phyloP scores from a whole-genome alignment of 2,329 filamentous ascomycete genomes.

The Botrytis fragariae region DNA sequence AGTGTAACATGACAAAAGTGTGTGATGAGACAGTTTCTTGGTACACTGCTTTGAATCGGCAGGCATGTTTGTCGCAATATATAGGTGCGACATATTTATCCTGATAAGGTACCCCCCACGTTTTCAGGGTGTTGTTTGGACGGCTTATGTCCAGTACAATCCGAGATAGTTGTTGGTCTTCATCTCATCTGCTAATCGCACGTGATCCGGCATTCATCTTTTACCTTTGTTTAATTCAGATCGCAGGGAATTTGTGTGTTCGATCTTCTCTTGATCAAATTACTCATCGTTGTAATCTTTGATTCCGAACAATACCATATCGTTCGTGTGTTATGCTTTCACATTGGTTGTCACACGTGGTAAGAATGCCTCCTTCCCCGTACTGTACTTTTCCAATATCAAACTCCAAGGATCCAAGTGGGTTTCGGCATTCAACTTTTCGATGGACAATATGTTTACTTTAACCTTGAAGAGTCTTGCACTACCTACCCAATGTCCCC shows the following conservation, averaged over 20 bases:
- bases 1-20: neutral
- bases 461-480: neutral
- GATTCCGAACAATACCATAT: no score
- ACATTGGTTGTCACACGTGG: neutral
- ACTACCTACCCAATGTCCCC: neutral
- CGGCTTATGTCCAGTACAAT: neutral
- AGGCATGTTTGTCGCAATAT: neutral
- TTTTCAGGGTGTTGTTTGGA: neutral
- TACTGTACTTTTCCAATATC: neutral
- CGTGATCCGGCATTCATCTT: neutral
- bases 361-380: neutral
- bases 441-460: neutral
- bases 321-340: neutral
- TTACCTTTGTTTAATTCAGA: neutral
- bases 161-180: neutral
- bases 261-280: neutral
- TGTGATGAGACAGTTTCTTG: conserved; percentile 4
- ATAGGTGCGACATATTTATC: neutral
- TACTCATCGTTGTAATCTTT: neutral
- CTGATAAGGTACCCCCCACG: conserved; percentile 7
- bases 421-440: neutral
- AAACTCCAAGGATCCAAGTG: neutral
- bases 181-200: neutral
- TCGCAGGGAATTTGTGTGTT: neutral
- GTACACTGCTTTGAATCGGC: conserved; percentile 11